phyloP scores from a whole-genome alignment of 1,284 basidiomycete species.

The Clitocybe nebularis region DNA sequence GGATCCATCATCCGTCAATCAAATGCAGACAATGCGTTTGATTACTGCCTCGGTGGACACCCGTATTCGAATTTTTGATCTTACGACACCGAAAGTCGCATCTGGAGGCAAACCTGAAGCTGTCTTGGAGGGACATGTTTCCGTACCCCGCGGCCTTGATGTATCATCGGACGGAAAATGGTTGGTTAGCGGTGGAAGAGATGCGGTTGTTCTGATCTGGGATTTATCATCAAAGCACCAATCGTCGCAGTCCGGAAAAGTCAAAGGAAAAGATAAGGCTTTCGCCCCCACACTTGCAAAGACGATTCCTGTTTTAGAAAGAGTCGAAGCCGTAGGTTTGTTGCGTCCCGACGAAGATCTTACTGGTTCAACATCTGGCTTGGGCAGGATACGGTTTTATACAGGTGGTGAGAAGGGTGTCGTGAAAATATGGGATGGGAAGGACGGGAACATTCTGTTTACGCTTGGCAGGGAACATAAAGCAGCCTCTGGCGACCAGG shows the following conservation, averaged over 20 bases:
- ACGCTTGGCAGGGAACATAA: constrained; percentile 53
- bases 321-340: constrained; percentile 83
- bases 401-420: constrained; percentile 88
- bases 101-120: constrained; percentile 66
- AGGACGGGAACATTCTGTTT: constrained; percentile 60
- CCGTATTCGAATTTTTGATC: constrained; percentile 85
- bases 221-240: constrained; percentile 50
- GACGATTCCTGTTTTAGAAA: constrained; percentile 84
- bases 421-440: constrained; percentile 81
- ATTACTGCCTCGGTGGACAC: constrained; percentile 89
- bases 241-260: constrained; percentile 32
- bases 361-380: constrained; percentile 35
- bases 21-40: constrained; percentile 67
- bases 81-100: constrained; percentile 45
- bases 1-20: constrained; percentile 45
- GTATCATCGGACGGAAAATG: constrained; percentile 82
- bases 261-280: constrained; percentile 48
- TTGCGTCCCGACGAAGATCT: constrained; percentile 50
- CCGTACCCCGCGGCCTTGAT: constrained; percentile 84
- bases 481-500: constrained; percentile 50
- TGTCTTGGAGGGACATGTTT: constrained; percentile 87
- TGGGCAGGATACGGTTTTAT: constrained; percentile 59
- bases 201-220: constrained; percentile 90
- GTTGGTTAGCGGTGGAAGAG: constrained; percentile 85
- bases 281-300: constrained; percentile 61